A percentile compares a stretch with the other conserved stretches of the same genome.
These are phyloP conservation scores for Entophlyctis helioformis DNA, from an alignment of 192 early-diverging fungal species.

Conservation along the genomic window DNA sequence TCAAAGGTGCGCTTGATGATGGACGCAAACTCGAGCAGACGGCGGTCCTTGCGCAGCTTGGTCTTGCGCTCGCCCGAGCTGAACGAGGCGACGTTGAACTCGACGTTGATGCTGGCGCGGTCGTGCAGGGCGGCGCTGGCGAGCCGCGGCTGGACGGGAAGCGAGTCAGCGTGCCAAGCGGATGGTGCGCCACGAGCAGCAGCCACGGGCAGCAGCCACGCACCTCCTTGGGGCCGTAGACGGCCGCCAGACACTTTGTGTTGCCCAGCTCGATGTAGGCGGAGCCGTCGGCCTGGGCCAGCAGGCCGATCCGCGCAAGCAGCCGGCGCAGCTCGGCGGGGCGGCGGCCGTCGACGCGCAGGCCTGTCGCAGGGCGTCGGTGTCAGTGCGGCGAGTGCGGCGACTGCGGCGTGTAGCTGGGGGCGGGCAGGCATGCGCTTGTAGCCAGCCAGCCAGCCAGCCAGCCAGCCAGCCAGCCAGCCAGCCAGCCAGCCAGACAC, in stretches of 20 bases:
- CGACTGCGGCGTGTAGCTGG: background rate
- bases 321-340: conserved; percentile 80
- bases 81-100: conserved; percentile 85
- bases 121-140: conserved; percentile 56
- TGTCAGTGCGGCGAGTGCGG: background rate
- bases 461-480: too few species aligned
- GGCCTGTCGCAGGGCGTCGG: conserved; percentile 36
- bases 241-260: conserved; percentile 80
- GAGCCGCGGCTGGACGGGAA: too few species aligned
- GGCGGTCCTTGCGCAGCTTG: conserved; percentile 74
- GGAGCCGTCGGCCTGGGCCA: conserved; percentile 82
- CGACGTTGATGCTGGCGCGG: conserved; percentile 72
- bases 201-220: background rate
- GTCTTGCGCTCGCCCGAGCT: conserved; percentile 77
- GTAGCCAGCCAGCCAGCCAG: too few species aligned
- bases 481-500: too few species aligned
- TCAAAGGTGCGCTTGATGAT: conserved; percentile 88
- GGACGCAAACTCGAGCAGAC: conserved; percentile 72
- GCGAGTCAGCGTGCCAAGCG: too few species aligned
- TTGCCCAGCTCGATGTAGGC: conserved; percentile 94
- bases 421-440: too few species aligned
- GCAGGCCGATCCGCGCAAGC: conserved; percentile 60
- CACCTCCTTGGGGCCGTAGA: conserved; percentile 88
- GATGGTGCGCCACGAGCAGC: too few species aligned
- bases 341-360: conserved; percentile 88